phyloP scores from a whole-genome alignment of 1,284 basidiomycete genomes.

The Austropuccinia psidii region DNA sequence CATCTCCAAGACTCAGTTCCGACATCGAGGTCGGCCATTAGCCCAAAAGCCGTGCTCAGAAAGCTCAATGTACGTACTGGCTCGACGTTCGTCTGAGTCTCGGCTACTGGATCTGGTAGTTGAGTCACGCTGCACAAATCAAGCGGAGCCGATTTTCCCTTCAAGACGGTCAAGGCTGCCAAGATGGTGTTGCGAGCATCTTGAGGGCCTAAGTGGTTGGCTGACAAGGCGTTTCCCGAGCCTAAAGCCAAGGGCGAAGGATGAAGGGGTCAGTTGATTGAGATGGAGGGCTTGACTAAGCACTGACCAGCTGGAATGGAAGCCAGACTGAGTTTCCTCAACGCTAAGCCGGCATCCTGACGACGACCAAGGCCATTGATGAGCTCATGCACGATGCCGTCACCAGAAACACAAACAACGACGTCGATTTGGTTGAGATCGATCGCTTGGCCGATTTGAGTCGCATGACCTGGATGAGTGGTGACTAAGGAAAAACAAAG shows the following conservation, averaged over 20 bases:
- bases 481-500: conserved; percentile 64
- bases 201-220: conserved; percentile 49
- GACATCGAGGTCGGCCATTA: conserved; percentile 73
- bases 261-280: background rate
- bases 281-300: conserved; percentile 38
- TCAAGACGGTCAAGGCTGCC: conserved; percentile 75
- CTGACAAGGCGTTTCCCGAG: conserved; percentile 49
- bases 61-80: conserved; percentile 70
- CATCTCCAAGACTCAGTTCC: conserved; percentile 80
- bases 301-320: conserved; percentile 82
- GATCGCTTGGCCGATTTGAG: conserved; percentile 60
- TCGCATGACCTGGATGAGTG: conserved; percentile 63
- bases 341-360: conserved; percentile 60
- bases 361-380: conserved; percentile 80
- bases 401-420: conserved; percentile 75
- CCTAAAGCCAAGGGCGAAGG: conserved; percentile 40
- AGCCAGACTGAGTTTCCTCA: conserved; percentile 63
- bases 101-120: conserved; percentile 63
- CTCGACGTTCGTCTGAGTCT: conserved; percentile 61
- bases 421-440: conserved; percentile 62
- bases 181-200: conserved; percentile 66
- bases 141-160: conserved; percentile 55
- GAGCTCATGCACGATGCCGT: conserved; percentile 84
- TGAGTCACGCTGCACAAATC: background rate
- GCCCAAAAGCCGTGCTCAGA: conserved; percentile 75